Evolutionary conservation across 2,329 filamentous ascomycete species (phyloP).

Genomic region (Botryosphaeria dothidea): DNA sequence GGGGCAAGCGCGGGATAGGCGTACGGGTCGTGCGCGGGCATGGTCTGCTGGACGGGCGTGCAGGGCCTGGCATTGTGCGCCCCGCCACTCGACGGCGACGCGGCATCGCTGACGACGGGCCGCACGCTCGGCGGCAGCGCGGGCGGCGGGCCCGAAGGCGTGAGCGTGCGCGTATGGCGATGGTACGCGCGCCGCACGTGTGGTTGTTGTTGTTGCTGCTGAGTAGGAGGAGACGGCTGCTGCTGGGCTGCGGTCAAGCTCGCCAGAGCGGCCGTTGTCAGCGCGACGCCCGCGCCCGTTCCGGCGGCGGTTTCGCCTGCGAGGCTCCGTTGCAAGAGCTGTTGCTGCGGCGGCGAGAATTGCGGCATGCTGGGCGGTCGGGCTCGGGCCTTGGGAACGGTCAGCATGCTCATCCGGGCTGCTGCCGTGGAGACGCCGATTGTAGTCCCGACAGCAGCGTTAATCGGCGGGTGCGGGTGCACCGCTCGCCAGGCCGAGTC

Average conservation of each 20-base stretch:
- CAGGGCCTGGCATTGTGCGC: no score
- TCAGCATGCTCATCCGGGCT: neutral
- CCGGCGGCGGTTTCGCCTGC: no score
- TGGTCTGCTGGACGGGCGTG: neutral
- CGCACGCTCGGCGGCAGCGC: neutral
- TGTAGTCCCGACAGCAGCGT: no score
- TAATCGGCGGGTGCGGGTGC: slow-evolving; percentile 29
- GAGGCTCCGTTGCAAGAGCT: no score
- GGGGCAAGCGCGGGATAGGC: neutral
- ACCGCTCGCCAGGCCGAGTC: slow-evolving; percentile 35
- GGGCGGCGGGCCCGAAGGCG: slow-evolving; percentile 3
- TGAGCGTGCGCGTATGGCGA: neutral
- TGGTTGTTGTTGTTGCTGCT: neutral
- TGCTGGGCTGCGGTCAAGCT: neutral
- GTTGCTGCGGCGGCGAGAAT: neutral
- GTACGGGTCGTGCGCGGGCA: neutral
- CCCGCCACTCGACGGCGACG: no score
- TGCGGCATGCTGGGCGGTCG: neutral
- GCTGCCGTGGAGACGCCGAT: no score
- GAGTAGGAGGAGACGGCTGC: neutral
- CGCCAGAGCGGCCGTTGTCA: neutral
- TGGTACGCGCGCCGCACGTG: neutral
- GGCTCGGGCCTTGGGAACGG: neutral
- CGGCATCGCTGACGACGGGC: neutral
- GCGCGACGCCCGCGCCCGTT: neutral